phyloP scores from a whole-genome alignment of 106 monocot genomes.

The Dioscorea alata region DNA sequence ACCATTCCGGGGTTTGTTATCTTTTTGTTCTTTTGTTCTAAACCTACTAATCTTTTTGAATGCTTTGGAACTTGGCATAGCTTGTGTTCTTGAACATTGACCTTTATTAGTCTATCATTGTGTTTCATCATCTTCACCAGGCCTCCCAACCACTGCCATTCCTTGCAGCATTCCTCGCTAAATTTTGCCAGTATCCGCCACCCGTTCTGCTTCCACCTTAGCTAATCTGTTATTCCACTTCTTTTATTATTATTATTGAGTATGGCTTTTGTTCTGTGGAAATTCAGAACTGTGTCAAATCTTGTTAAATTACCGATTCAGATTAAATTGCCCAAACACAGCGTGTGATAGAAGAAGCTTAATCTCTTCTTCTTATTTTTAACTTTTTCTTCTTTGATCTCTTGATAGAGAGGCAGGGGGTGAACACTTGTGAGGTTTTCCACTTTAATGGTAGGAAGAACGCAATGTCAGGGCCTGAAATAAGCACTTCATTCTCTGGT shows the following conservation, averaged over 20 bases:
- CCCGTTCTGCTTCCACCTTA: too few species aligned
- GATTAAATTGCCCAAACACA: not conserved
- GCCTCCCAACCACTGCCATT: not conserved
- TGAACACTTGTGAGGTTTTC: conserved; percentile 42
- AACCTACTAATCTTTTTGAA: not conserved
- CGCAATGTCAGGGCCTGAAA: conserved; percentile 19
- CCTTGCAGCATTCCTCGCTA: too few species aligned
- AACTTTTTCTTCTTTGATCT: not conserved
- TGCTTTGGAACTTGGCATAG: not conserved
- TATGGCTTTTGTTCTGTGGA: too few species aligned
- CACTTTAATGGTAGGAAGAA: conserved; percentile 49
- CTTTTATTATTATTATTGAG: too few species aligned
- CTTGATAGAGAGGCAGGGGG: conserved; percentile 40
- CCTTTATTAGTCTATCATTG: not conserved
- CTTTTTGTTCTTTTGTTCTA: not conserved
- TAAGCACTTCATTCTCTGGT: conserved; percentile 29
- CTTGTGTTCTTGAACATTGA: not conserved
- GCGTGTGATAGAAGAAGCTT: not conserved
- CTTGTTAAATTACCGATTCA: not conserved
- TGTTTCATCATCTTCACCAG: not conserved
- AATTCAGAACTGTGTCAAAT: too few species aligned
- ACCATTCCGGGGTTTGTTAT: not conserved
- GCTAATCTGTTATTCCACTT: too few species aligned
- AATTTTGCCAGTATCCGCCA: too few species aligned
- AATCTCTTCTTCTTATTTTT: not conserved